These are phyloP conservation scores for Talaromyces albobiverticillius DNA, from an alignment of 2,329 filamentous ascomycete species.

Conservation along the genomic window DNA sequence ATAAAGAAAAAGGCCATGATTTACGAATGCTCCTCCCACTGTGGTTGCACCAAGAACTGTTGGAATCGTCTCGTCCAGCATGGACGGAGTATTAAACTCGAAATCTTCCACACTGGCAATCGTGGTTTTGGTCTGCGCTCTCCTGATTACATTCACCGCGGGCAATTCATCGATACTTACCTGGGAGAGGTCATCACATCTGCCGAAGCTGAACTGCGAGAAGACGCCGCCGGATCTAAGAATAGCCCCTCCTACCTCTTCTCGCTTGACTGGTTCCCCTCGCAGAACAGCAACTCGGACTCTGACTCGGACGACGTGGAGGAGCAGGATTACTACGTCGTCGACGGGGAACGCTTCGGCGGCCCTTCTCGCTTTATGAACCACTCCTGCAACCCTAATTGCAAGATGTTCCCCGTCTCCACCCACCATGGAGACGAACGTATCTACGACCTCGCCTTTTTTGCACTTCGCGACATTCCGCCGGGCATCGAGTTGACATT, in stretches of 20 bases:
- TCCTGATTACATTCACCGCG: constrained; percentile 32
- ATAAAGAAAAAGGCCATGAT: constrained; percentile 35
- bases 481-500: constrained; percentile 46
- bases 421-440: constrained; percentile 38
- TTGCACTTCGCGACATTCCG: constrained; percentile 41
- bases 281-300: not conserved
- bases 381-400: constrained; percentile 49
- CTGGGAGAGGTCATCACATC: constrained; percentile 44
- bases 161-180: constrained; percentile 47
- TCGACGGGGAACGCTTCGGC: constrained; percentile 44
- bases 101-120: constrained; percentile 42
- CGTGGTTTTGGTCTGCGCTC: constrained; percentile 46
- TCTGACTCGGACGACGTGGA: constrained; percentile 27
- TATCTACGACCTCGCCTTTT: constrained; percentile 48
- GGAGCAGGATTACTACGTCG: constrained; percentile 31
- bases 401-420: constrained; percentile 42
- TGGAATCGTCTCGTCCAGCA: constrained; percentile 43
- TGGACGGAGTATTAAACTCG: constrained; percentile 37
- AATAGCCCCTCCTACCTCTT: constrained; percentile 41
- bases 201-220: constrained; percentile 35
- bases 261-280: constrained; percentile 36
- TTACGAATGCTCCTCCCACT: constrained; percentile 40
- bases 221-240: constrained; percentile 26
- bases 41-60: constrained; percentile 34
- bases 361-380: constrained; percentile 47